Conservation (phyloP, 352 stramenopile genomes). For the Aphanomyces stellatus region DNA sequence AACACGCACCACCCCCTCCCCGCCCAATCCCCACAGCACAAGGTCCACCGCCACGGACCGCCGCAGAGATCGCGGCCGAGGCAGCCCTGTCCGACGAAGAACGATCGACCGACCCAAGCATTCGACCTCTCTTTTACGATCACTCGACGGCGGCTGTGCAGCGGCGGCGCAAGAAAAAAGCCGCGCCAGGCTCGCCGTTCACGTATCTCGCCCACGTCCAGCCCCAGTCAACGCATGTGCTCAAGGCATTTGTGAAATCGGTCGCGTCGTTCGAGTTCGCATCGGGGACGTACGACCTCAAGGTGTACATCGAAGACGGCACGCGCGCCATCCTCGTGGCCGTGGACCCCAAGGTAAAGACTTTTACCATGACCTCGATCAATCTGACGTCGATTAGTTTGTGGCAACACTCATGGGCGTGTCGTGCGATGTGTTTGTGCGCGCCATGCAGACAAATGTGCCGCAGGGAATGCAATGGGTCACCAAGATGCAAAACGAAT, state of each 20-base stretch:
- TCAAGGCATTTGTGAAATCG: slow-evolving; percentile 74
- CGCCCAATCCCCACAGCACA: not conserved
- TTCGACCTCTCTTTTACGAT: slow-evolving; percentile 15
- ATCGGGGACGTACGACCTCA: slow-evolving; percentile 54
- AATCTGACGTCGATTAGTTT: slow-evolving; percentile 44
- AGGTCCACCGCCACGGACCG: not conserved
- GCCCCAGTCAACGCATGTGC: not conserved
- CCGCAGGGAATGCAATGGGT: slow-evolving; percentile 50
- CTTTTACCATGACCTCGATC: slow-evolving; percentile 19
- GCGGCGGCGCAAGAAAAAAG: too few relatives aligned
- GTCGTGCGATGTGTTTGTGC: slow-evolving; percentile 49
- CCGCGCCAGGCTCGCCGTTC: too few relatives aligned
- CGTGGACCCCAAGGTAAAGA: not conserved
- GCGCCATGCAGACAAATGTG: slow-evolving; percentile 55
- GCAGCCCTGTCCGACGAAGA: slow-evolving; percentile 20
- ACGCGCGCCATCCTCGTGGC: slow-evolving; percentile 25
- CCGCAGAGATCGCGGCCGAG: slow-evolving; percentile 13
- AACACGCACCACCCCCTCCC: too few relatives aligned
- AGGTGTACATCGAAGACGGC: slow-evolving; percentile 69
- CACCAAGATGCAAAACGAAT: slow-evolving; percentile 64
- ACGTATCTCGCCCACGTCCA: slow-evolving; percentile 23
- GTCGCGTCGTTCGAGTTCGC: slow-evolving; percentile 76
- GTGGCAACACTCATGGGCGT: slow-evolving; percentile 70
- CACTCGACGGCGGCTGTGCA: not conserved
- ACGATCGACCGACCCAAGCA: slow-evolving; percentile 5